Evolutionary conservation across 768 basidiomycete species (phyloP).

Genomic region (Suillus bovinus): DNA sequence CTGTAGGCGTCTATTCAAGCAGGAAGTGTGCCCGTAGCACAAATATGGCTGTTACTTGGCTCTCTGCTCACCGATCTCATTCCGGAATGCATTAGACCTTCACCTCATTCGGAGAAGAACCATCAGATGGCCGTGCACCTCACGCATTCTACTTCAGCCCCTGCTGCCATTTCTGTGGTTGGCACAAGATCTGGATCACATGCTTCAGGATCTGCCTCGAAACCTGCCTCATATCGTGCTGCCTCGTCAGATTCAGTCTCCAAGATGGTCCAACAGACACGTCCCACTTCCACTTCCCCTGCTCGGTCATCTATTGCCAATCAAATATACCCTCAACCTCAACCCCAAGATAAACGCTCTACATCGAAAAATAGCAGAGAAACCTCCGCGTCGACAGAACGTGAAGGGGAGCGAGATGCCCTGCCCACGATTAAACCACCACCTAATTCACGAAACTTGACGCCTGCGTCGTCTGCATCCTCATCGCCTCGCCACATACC

Average conservation of each 20-base stretch:
- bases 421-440: slow-evolving; percentile 27
- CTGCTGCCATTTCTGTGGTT: slow-evolving; percentile 37
- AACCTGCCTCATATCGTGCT: slow-evolving; percentile 25
- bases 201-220: slow-evolving; percentile 16
- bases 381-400: slow-evolving; percentile 30
- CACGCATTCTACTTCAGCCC: slow-evolving; percentile 42
- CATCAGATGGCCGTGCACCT: slow-evolving; percentile 28
- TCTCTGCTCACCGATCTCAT: slow-evolving; percentile 54
- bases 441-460: slow-evolving; percentile 47
- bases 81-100: slow-evolving; percentile 35
- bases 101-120: slow-evolving; percentile 13
- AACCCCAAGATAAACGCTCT: slow-evolving; percentile 15
- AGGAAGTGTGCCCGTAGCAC: slow-evolving; percentile 55
- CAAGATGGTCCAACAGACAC: slow-evolving; percentile 7
- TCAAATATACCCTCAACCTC: slow-evolving; percentile 1
- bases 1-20: slow-evolving; percentile 58
- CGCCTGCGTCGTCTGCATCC: slow-evolving; percentile 57
- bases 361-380: slow-evolving; percentile 16
- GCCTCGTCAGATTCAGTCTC: slow-evolving; percentile 27
- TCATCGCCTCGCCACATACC: slow-evolving; percentile 54
- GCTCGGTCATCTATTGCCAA: slow-evolving; percentile 24
- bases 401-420: slow-evolving; percentile 19
- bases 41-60: slow-evolving; percentile 66
- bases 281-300: slow-evolving; percentile 23
- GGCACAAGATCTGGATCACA: slow-evolving; percentile 14